Base-by-base conservation (phyloP, 1,284 basidiomycete genomes). In the Coniferiporia sulphurascens region DNA sequence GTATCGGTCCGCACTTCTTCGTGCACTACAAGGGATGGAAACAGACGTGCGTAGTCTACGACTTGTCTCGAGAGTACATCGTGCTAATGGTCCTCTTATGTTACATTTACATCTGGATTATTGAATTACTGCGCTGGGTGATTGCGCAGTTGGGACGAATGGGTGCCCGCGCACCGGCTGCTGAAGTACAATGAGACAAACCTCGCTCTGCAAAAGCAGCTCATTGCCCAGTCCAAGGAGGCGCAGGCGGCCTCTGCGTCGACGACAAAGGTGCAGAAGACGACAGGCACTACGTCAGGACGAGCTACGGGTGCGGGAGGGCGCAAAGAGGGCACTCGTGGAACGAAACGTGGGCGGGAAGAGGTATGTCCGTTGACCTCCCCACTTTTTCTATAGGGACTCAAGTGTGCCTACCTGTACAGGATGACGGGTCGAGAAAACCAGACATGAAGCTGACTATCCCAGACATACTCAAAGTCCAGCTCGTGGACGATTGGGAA, bases 1-100 rank as follows among this genome's bases (percentile, higher is more conserved):
- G 77, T 4, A 74, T 83, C 1, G 94, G 94, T 1, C 84, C 86
- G 4, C 92, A 97, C 68, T 99, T 93, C 73, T 88, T 91, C 64
- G 95, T 99, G 22, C 97, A 99, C 74, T 99, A 99, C 80, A 95
- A 97, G 72, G 97, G 97, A 4, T 99, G 97, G 97, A 99, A 98
- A 73, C 91, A 95, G 74, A 95, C 92, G 87, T 95, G 71, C 73
- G 93, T 50, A 59, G 34, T n/a, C 34, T 43, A 21, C 36, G 43
- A 41, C 17, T 19, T 63, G 17, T 22, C 34, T 41, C 57, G 32
- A 53, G 17, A 36, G 36, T 51, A 8, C 43, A 27, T 5, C 27
- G 5, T 27, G 5, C 21, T 55, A 48, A 19, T 17, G n/a, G 22
- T 2, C 15, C 22, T 35, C 17, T 56, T 38, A 19, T 34, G 13